These are phyloP conservation scores for Retiboletus flavoniger DNA, from an alignment of 1,284 basidiomycete genomes.

Conservation along the genomic window DNA sequence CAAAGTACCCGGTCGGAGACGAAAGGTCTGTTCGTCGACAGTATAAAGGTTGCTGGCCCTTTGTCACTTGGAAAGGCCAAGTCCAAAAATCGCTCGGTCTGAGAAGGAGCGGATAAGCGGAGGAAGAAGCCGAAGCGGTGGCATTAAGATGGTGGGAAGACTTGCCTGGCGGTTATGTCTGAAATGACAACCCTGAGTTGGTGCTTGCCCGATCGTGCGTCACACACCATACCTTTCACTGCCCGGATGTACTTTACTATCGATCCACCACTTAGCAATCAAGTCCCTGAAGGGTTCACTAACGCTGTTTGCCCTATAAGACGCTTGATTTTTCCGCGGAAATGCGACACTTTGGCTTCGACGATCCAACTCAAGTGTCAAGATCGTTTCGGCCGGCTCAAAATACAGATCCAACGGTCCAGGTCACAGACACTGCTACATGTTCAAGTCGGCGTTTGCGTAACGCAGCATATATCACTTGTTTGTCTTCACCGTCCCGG, in stretches of 20 bases:
- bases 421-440: not conserved
- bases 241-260: not conserved
- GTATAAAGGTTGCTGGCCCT: slow-evolving; percentile 15
- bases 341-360: not conserved
- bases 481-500: too few species aligned
- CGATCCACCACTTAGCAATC: not conserved
- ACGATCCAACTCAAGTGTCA: too few species aligned
- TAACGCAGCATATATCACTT: too few species aligned
- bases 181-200: too few species aligned
- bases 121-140: slow-evolving; percentile 23
- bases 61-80: slow-evolving; percentile 25
- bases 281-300: too few species aligned
- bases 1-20: slow-evolving; percentile 11
- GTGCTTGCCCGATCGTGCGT: not conserved
- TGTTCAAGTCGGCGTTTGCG: not conserved
- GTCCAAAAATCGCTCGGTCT: slow-evolving; percentile 26
- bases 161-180: not conserved
- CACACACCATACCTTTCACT: not conserved
- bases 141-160: slow-evolving; percentile 11
- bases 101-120: slow-evolving; percentile 20
- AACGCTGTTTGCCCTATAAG: not conserved
- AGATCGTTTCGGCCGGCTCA: not conserved
- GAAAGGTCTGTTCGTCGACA: slow-evolving; percentile 28
- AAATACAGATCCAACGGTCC: not conserved
- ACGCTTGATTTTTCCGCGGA: not conserved